phyloP scores from a whole-genome alignment of 2,329 filamentous ascomycete species.

The Calonectria pseudoreteaudii region DNA sequence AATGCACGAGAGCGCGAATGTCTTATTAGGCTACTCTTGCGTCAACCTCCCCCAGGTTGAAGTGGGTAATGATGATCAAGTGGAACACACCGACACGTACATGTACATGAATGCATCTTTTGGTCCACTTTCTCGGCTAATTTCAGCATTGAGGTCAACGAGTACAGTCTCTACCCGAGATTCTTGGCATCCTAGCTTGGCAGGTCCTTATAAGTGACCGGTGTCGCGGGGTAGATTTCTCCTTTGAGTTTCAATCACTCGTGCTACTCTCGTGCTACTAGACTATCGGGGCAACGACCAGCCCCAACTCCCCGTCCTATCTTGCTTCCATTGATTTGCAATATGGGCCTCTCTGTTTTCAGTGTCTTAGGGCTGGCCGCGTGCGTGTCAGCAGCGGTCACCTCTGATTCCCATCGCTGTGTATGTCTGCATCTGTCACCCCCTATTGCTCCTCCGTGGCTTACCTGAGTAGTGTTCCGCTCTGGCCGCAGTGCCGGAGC shows the following conservation, averaged over 20 bases:
- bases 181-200: not conserved
- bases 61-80: not conserved
- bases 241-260: not conserved
- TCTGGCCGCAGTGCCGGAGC: conserved; percentile 30
- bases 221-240: not conserved
- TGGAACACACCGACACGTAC: not conserved
- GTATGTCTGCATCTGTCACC: not conserved
- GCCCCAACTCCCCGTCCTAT: not conserved
- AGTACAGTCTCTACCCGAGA: not conserved
- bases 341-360: not conserved
- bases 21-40: not conserved
- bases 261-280: too few species aligned
- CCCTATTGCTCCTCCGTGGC: not conserved
- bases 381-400: not conserved
- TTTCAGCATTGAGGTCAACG: not conserved
- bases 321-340: not conserved
- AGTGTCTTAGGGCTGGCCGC: not conserved
- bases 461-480: conserved; percentile 35
- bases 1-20: not conserved
- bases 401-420: not conserved
- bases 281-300: not conserved
- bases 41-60: not conserved
- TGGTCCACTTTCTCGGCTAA: not conserved
- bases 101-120: not conserved
- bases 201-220: not conserved